Percentiles rank a stretch among this genome's conserved stretches.
Conservation (phyloP, 2,329 filamentous ascomycete genomes). For the Hypoxylon sp. region DNA sequence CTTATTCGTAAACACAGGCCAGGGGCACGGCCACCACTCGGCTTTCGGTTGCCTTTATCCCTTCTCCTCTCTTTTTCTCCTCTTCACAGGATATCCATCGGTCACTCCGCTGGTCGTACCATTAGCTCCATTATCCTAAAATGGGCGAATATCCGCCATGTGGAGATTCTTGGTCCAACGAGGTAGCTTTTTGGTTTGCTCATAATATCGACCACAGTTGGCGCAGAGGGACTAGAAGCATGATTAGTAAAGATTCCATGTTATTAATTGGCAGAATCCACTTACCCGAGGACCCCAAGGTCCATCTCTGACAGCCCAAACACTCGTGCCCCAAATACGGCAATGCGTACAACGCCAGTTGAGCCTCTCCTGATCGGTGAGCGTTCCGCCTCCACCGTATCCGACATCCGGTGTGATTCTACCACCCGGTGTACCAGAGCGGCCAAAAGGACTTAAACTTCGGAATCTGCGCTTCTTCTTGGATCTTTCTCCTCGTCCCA, state of each 20-base stretch:
- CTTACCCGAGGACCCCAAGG: constrained; percentile 86
- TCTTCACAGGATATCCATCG: neutral
- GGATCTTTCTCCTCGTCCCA: constrained; percentile 91
- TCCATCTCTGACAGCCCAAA: constrained; percentile 96
- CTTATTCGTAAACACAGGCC: constrained; percentile 28
- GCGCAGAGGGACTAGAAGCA: constrained; percentile 82
- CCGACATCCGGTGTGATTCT: constrained; percentile 87
- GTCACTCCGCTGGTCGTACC: neutral
- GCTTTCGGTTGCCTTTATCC: neutral
- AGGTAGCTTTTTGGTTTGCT: constrained; percentile 87
- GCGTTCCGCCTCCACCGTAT: constrained; percentile 77
- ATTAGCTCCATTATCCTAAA: constrained; percentile 31
- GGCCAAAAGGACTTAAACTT: constrained; percentile 85
- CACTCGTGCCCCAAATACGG: constrained; percentile 86
- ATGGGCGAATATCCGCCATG: constrained; percentile 53
- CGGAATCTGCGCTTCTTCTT: constrained; percentile 97
- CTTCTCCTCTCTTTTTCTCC: neutral
- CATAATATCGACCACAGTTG: constrained; percentile 91
- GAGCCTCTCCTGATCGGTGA: constrained; percentile 83
- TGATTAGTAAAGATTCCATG: constrained; percentile 33
- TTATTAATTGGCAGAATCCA: constrained; percentile 19
- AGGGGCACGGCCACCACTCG: neutral
- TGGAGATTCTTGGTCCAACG: constrained; percentile 82
- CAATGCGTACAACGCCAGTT: constrained; percentile 93
- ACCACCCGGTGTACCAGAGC: constrained; percentile 75